Percentiles rank a stretch among this genome's conserved stretches.
phyloP scores from a whole-genome alignment of 192 early-diverging fungal genomes.

The Pilaira anomala region DNA sequence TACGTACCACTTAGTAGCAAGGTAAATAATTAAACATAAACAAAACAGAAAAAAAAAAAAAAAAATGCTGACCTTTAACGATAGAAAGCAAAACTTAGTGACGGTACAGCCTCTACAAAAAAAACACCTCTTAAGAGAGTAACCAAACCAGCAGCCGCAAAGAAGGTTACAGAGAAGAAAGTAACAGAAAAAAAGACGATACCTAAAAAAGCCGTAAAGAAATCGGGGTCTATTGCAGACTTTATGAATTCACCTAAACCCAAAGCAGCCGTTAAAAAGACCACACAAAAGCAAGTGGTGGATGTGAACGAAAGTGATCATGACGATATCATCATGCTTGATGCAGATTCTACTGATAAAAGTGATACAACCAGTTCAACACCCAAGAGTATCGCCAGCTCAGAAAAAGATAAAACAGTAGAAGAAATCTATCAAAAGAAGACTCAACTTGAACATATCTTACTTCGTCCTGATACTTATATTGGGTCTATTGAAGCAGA shows the following conservation, averaged over 20 bases:
- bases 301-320: neutral
- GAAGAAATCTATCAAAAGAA: slow-evolving; percentile 96
- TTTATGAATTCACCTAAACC: neutral
- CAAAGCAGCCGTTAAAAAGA: slow-evolving; percentile 1
- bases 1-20: slow-evolving; percentile 12
- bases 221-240: neutral
- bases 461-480: slow-evolving; percentile 94
- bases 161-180: neutral
- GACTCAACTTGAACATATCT: slow-evolving; percentile 91
- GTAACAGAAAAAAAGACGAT: neutral
- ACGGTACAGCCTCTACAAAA: neutral
- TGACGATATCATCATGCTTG: neutral
- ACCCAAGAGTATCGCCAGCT: no score
- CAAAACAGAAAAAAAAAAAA: neutral
- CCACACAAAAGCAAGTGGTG: no score
- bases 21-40: neutral
- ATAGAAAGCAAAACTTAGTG: neutral
- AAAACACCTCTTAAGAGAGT: neutral
- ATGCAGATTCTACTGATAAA: neutral
- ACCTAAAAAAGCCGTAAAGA: neutral
- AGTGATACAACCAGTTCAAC: slow-evolving; percentile 9
- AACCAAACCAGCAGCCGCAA: neutral
- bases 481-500: slow-evolving; percentile 88
- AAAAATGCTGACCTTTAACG: neutral
- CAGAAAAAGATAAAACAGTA: slow-evolving; percentile 38